phyloP scores from a whole-genome alignment of 108 stramenopile species.

The Pseudonitzschia pungens region DNA sequence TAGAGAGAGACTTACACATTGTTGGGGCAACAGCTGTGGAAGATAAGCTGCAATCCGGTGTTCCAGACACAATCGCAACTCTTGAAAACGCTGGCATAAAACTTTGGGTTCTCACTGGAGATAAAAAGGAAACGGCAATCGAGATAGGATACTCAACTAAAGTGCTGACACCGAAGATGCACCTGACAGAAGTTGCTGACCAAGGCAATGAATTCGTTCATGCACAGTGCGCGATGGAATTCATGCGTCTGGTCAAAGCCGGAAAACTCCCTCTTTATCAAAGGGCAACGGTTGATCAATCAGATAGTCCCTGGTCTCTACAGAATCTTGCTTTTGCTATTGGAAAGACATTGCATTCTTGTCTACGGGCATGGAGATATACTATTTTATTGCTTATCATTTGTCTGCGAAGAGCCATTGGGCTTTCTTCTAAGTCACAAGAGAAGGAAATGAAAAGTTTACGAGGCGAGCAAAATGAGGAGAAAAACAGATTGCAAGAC shows the following conservation, averaged over 20 bases:
- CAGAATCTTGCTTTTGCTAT: constrained; percentile 27
- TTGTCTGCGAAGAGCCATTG: constrained; percentile 13
- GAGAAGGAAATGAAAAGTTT: constrained; percentile 7
- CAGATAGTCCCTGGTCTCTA: constrained; percentile 11
- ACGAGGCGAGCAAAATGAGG: constrained; percentile 23
- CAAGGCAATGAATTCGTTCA: constrained; percentile 54
- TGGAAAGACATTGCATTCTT: constrained; percentile 25
- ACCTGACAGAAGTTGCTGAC: constrained; percentile 83
- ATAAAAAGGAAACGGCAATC: constrained; percentile 97
- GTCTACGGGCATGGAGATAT: background rate
- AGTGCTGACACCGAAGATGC: constrained; percentile 92
- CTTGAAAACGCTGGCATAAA: constrained; percentile 92
- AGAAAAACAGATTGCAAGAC: constrained; percentile 31
- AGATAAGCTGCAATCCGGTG: constrained; percentile 96
- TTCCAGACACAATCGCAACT: constrained; percentile 89
- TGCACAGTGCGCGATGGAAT: constrained; percentile 78
- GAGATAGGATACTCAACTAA: constrained; percentile 95
- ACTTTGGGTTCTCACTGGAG: constrained; percentile 98
- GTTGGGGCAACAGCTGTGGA: constrained; percentile 97
- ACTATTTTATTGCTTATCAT: background rate
- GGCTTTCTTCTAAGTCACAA: background rate
- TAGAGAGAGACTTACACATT: constrained; percentile 86
- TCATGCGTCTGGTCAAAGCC: constrained; percentile 78
- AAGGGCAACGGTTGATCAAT: constrained; percentile 45
- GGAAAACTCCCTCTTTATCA: constrained; percentile 79